Evolutionary conservation across 352 stramenopile genomes (phyloP), one percentile per base, ranked within the genome.

Genomic region (Stramenopiles sp.): DNA sequence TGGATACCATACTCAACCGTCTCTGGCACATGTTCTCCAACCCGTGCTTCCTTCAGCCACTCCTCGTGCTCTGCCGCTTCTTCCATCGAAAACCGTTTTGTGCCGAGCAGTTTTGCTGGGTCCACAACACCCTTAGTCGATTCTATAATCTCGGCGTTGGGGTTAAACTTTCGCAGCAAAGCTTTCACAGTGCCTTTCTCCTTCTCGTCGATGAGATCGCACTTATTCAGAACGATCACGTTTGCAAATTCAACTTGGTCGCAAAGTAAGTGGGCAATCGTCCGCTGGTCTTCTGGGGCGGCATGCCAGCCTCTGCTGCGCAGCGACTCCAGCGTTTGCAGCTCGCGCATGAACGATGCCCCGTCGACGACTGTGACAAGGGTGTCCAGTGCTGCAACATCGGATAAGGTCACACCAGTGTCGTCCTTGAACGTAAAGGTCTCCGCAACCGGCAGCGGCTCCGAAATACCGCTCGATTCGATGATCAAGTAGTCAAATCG

Each of bases 221-320:
- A 87, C 79, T 97, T 97, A 80, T 96, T 97, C 37, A 97, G 74
- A 30, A 97, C 49, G 74, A 97, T 92, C 4, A 97, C 85, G 76
- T 96, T 92, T 0, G 92, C 89, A 79, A 97, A 97, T 79, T 96
- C 92, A 71, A 96, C 85, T 80, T 97, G 91, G 71, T 93, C 89
- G 33, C 92, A 82, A 30, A 96, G 76, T 2, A 97, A 79, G 78
- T 94, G 68, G 76, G 81, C 87, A 78, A 79, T 86, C 34, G 75
- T 90, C 48, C 90, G 84, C 4, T 80, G 79, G 73, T 89, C 84
- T 75, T 91, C 83, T 43, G 81, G 83, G 68, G 87, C 82, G 35
- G 82, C 81, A 63, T 93, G 81, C 68, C 81, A 85, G 33, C 83
- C 49, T 36, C 83, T 77, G 75, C 75, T 74, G 4, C 74, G 25